Evolutionary conservation across 2,329 filamentous ascomycete species (phyloP), one percentile per base, ranked within the genome.

Genomic region (Paraphaeosphaeria minitans): DNA sequence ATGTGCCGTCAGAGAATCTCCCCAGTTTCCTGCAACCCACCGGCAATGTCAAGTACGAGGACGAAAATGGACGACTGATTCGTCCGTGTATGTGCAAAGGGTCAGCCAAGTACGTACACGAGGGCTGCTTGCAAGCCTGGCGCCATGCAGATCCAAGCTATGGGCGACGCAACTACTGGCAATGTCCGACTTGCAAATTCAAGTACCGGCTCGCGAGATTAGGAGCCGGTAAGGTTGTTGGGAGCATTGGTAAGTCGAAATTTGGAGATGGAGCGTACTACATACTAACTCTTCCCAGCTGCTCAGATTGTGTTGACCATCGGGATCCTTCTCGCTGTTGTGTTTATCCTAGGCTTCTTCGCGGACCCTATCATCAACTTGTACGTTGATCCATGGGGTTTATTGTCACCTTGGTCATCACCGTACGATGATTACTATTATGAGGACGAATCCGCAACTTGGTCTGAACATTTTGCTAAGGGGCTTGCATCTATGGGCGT

Each of bases 81-180:
- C 90, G 90, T 55, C 95, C 95, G 37, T 99, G 95, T 82, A 88
- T 89, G 78, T 99, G 95, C 84, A 96, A 92, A 79, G 95, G 95
- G 53, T 92, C 91, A 41, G 91, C 94, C 67, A 91, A 91, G 79
- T 97, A 96, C 77, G 93, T 98, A 24, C 95, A 99, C 76, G 92
- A 97, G 77, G 90, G 88, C 31, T 99, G 95, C 72, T 82, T 99
- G 50, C 87, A 90, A 69, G 83, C 86, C 12, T 98, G 93, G 92
- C 87, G 95, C 66, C 84, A 89, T 62, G 85, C 91, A 45, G 87
- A 92, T 71, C 89, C 91, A 0, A 70, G 83, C 42, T 84, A 86
- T 64, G 79, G 80, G 43, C 79, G 79, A 57, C 85, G 90, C 57
- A 92, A 93, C 67, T 96, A 88, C 74, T 97, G 89, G 86, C 85